Evolutionary conservation across 1,284 basidiomycete genomes (phyloP).

Genomic region (Kwoniella shivajii): DNA sequence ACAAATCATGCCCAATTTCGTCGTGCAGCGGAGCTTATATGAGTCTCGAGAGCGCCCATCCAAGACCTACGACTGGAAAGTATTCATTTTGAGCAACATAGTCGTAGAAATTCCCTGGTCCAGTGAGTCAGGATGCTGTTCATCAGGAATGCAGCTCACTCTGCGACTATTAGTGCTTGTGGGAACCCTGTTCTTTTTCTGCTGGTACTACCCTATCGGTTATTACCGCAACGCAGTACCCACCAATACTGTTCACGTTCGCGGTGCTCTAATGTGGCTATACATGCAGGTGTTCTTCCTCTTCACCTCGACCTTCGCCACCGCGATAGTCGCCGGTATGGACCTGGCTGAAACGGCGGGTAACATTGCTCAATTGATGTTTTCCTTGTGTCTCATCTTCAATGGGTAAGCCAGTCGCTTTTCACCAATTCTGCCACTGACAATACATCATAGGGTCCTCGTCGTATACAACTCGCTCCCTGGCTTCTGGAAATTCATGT

Average conservation of each 20-base stretch:
- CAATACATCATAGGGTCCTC: conserved; percentile 55
- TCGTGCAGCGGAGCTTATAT: conserved; percentile 62
- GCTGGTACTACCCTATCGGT: conserved; percentile 56
- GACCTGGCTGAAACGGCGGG: conserved; percentile 53
- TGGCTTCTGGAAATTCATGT: conserved; percentile 81
- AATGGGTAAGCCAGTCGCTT: conserved; percentile 40
- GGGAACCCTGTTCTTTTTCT: conserved; percentile 53
- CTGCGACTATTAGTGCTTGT: conserved; percentile 54
- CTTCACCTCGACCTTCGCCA: conserved; percentile 55
- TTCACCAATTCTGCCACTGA: background rate
- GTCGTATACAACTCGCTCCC: conserved; percentile 57
- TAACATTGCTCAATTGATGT: conserved; percentile 55
- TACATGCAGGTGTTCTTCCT: conserved; percentile 50
- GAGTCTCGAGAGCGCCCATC: conserved; percentile 73
- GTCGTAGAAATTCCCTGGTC: conserved; percentile 53
- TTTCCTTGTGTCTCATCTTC: conserved; percentile 55
- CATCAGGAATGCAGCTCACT: background rate
- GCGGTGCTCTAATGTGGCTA: conserved; percentile 52
- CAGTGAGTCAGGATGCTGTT: conserved; percentile 16
- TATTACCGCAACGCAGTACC: conserved; percentile 50
- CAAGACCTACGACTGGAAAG: conserved; percentile 80
- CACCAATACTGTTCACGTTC: conserved; percentile 42
- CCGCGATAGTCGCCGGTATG: conserved; percentile 49
- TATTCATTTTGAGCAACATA: conserved; percentile 58
- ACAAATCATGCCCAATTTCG: conserved; percentile 56